Conservation (phyloP, 345 rosid species). For the Kernera saxatilis region DNA sequence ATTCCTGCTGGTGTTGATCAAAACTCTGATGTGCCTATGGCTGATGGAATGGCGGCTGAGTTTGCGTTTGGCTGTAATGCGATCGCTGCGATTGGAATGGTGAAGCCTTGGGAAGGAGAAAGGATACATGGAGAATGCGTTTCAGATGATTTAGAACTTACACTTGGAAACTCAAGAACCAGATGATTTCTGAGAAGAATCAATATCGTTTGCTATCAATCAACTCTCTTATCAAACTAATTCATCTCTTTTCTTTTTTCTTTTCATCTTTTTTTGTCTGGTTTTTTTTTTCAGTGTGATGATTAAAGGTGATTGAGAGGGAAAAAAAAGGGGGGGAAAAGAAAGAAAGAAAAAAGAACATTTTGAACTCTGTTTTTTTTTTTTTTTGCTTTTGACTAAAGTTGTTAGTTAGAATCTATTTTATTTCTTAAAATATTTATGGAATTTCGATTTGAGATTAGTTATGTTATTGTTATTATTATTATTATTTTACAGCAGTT, state of each 20-base stretch:
- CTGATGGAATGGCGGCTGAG: slow-evolving; percentile 75
- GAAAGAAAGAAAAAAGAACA: not conserved
- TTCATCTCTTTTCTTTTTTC: not conserved
- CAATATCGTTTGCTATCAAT: not conserved
- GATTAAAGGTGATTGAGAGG: slow-evolving; percentile 15
- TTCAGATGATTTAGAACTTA: slow-evolving; percentile 94
- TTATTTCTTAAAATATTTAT: not conserved
- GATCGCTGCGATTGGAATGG: slow-evolving; percentile 41
- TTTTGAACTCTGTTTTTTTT: not conserved
- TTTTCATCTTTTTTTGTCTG: not conserved
- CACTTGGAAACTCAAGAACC: slow-evolving; percentile 81
- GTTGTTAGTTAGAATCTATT: slow-evolving; percentile 18
- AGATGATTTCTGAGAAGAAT: slow-evolving; percentile 34
- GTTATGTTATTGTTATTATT: not conserved
- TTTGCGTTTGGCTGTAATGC: slow-evolving; percentile 80
- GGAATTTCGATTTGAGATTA: slow-evolving; percentile 7
- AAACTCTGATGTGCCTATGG: slow-evolving; percentile 77
- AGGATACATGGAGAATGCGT: slow-evolving; percentile 91
- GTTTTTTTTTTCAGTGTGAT: slow-evolving; percentile 11
- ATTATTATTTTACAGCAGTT: too few species aligned
- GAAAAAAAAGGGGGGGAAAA: not conserved
- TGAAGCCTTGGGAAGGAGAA: slow-evolving; percentile 99
- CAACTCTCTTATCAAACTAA: slow-evolving; percentile 11
- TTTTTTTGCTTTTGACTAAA: slow-evolving; percentile 1
- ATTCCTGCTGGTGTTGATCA: slow-evolving; percentile 72